Evolutionary conservation across 164 flowering plant species (phyloP), one percentile per base, ranked within the genome.

Genomic region (Piper betle): DNA sequence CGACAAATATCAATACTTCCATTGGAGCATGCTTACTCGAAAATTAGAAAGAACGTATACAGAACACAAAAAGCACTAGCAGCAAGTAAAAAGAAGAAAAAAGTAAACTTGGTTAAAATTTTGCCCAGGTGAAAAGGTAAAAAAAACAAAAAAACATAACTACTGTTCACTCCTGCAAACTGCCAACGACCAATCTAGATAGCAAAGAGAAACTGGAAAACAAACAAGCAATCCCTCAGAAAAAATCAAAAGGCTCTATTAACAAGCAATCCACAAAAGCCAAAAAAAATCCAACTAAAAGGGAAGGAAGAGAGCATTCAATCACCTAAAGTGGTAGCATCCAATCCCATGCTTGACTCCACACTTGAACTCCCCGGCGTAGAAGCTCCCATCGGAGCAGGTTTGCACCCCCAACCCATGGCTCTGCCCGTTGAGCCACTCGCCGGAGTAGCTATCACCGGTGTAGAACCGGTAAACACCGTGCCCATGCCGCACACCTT

Each of bases 261-360:
- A 43, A 8, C 50, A 2, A 43, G 6, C 9, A 41, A 43, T 43
- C 50, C 9, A 41, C 16, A 57, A 39, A 55, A 16, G n/a, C 20
- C 13, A 12, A 39, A 62, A n/a, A 18, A n/a, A n/a, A 6, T 5
- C 39, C 33, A 25, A 19, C 0, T 6, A 39, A 13, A 25, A 43
- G 12, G 2, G 13, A 0, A 54, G 16, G 19, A 13, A 50, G 15
- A 53, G 57, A 63, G 17, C 17, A 38, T 5, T 33, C 20, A 48
- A 16, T 57, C 42, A 92, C 98, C 98, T 84, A 78, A 89, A 93
- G 78, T 86, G 88, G 78, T 93, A 90, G 67, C 77, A 80, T 37
- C 98, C 98, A 65, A 87, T 79, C 59, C 98, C 98, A 64, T 90
- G 98, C 66, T 87, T 93, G 53, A 86, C 84, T 1, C 90, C 98